phyloP scores from a whole-genome alignment of 2,329 filamentous ascomycete species.

The Amauroascus verrucosus region DNA sequence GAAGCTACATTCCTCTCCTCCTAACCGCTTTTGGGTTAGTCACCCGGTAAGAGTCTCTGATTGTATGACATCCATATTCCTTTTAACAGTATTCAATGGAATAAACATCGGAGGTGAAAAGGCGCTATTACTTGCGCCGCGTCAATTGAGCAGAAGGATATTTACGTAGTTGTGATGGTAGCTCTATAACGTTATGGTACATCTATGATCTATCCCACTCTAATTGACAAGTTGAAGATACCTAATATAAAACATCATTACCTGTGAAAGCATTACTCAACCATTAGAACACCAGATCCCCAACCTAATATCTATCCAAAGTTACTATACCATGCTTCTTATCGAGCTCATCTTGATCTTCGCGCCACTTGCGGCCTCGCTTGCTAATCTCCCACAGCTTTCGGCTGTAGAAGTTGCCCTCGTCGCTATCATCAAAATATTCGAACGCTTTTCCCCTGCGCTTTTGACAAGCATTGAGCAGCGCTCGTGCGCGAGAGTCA shows the following conservation, averaged over 20 bases:
- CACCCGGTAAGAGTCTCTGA: too few relatives aligned
- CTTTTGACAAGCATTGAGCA: constrained; percentile 49
- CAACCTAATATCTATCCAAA: not conserved
- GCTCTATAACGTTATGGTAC: too few relatives aligned
- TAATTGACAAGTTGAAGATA: too few relatives aligned
- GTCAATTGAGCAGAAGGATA: too few relatives aligned
- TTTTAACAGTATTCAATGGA: too few relatives aligned
- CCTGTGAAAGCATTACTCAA: not conserved
- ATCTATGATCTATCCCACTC: too few relatives aligned
- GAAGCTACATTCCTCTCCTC: too few relatives aligned
- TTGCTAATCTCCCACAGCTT: constrained; percentile 40
- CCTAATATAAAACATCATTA: not conserved
- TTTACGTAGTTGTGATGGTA: too few relatives aligned
- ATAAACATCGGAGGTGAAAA: too few relatives aligned
- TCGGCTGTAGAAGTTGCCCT: constrained; percentile 20
- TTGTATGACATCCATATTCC: too few relatives aligned
- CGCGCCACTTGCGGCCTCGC: constrained; percentile 51
- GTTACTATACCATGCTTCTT: constrained; percentile 31
- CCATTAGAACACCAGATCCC: not conserved
- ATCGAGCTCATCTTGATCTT: constrained; percentile 45
- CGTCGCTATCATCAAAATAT: constrained; percentile 23
- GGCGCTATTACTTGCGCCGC: too few relatives aligned
- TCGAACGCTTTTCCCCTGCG: constrained; percentile 45
- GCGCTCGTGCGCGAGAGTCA: constrained; percentile 33
- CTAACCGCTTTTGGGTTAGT: too few relatives aligned